These are phyloP conservation scores for Leavenworthia alabamica DNA, from an alignment of 345 rosid species.

Conservation along the genomic window DNA sequence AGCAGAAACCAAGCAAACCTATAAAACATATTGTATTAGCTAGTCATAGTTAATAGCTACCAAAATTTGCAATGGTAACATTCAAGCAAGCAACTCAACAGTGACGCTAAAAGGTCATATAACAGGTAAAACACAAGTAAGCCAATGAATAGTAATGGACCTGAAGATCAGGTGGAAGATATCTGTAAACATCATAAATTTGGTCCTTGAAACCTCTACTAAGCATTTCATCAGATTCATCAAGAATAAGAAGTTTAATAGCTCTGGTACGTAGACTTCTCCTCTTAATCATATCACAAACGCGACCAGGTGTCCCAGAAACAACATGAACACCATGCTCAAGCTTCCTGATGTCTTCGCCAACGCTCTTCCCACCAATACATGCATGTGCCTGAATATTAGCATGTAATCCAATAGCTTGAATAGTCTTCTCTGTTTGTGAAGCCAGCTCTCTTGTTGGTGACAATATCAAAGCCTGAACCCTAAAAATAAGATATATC, in stretches of 20 bases:
- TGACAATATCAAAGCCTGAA: slow-evolving; percentile 89
- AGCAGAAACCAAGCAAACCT: slow-evolving; percentile 94
- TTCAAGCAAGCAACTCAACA: not conserved
- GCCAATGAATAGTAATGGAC: slow-evolving; percentile 33
- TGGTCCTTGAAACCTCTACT: slow-evolving; percentile 99
- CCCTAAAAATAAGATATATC: slow-evolving; percentile 40
- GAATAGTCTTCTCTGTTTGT: slow-evolving; percentile 80
- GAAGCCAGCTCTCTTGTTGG: slow-evolving; percentile 93
- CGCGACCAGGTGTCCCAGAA: slow-evolving; percentile 97
- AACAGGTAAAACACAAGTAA: not conserved
- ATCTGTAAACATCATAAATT: slow-evolving; percentile 87
- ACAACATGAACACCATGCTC: slow-evolving; percentile 55
- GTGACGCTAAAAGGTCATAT: too few species aligned
- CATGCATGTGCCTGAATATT: slow-evolving; percentile 83
- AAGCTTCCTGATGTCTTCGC: slow-evolving; percentile 86
- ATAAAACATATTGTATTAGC: not conserved
- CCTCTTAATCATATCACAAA: slow-evolving; percentile 97
- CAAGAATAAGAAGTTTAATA: slow-evolving; percentile 46
- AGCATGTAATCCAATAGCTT: slow-evolving; percentile 65
- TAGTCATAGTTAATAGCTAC: not conserved
- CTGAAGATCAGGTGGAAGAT: slow-evolving; percentile 98
- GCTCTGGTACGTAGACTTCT: slow-evolving; percentile 89
- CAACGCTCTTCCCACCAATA: slow-evolving; percentile 92
- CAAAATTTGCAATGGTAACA: not conserved
- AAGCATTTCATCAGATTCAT: slow-evolving; percentile 97